These are phyloP conservation scores for Rhodotorula sp. DNA, from an alignment of 1,284 basidiomycete species.

Conservation along the genomic window DNA sequence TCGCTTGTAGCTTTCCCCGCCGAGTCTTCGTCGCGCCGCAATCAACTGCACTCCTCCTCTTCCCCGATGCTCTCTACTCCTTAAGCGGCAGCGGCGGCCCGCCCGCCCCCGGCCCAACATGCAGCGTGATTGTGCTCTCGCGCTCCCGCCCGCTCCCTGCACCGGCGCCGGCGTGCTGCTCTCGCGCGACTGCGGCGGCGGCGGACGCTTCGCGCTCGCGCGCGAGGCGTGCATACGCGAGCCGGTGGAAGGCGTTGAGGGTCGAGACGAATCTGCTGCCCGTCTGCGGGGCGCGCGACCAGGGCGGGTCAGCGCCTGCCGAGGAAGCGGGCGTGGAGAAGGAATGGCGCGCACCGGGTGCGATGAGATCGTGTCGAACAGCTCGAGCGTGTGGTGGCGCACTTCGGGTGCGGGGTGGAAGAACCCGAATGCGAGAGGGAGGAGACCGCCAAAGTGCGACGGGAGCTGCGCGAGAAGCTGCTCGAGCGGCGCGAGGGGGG, in stretches of 20 bases:
- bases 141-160: not conserved
- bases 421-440: conserved; percentile 81
- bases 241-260: conserved; percentile 88
- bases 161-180: not conserved
- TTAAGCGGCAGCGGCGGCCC: not conserved
- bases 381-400: conserved; percentile 74
- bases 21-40: not conserved
- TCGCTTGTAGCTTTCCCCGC: not conserved
- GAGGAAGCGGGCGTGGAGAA: conserved; percentile 6
- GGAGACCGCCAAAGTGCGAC: conserved; percentile 76
- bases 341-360: conserved; percentile 64
- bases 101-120: not conserved
- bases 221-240: conserved; percentile 57
- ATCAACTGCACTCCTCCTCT: not conserved
- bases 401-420: conserved; percentile 79
- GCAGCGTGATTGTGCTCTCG: too few species aligned
- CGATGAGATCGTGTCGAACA: conserved; percentile 73
- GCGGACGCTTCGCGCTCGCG: conserved; percentile 36
- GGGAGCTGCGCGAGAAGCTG: conserved; percentile 78
- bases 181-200: not conserved
- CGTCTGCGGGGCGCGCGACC: conserved; percentile 59
- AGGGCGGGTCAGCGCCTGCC: not conserved
- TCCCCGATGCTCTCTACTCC: not conserved
- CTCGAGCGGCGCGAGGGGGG: not conserved
- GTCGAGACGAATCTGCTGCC: conserved; percentile 78